phyloP scores from a whole-genome alignment of 106 monocot genomes.

The Xerophyta viscosa region DNA sequence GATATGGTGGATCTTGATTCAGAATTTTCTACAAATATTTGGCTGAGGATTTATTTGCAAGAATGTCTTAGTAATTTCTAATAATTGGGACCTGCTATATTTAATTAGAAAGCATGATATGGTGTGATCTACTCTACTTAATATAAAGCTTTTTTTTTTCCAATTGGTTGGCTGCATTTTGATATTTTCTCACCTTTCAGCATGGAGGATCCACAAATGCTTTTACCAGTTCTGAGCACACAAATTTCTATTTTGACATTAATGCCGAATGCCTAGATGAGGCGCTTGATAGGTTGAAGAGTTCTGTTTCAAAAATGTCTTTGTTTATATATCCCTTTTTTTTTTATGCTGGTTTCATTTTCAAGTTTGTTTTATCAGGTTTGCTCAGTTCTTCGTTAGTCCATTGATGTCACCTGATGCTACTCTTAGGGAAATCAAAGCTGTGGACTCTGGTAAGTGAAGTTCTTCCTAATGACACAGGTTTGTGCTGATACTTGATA shows the following conservation, averaged over 20 bases:
- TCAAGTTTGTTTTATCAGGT: constrained; percentile 29
- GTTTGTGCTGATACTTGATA: no score
- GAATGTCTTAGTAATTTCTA: no score
- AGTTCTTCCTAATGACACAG: no score
- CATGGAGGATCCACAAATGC: constrained; percentile 96
- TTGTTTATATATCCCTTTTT: neutral
- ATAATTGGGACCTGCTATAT: no score
- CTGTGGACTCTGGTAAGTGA: constrained; percentile 89
- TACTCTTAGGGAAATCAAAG: constrained; percentile 92
- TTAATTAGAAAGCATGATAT: no score
- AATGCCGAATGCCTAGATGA: constrained; percentile 75
- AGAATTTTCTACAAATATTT: no score
- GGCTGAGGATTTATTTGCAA: no score
- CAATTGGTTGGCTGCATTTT: neutral
- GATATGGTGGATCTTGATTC: no score
- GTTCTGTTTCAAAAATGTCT: no score
- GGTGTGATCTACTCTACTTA: no score
- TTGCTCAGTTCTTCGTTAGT: constrained; percentile 89
- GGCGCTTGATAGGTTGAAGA: constrained; percentile 70
- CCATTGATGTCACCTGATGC: constrained; percentile 94
- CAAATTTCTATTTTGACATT: constrained; percentile 85
- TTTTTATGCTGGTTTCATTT: constrained; percentile 10
- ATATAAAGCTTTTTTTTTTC: neutral
- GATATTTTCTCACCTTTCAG: constrained; percentile 24
- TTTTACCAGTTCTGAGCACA: constrained; percentile 59